Evolutionary conservation across 345 rosid genomes (phyloP), one percentile per base, ranked within the genome.

Genomic region (Aurinia saxatilis): DNA sequence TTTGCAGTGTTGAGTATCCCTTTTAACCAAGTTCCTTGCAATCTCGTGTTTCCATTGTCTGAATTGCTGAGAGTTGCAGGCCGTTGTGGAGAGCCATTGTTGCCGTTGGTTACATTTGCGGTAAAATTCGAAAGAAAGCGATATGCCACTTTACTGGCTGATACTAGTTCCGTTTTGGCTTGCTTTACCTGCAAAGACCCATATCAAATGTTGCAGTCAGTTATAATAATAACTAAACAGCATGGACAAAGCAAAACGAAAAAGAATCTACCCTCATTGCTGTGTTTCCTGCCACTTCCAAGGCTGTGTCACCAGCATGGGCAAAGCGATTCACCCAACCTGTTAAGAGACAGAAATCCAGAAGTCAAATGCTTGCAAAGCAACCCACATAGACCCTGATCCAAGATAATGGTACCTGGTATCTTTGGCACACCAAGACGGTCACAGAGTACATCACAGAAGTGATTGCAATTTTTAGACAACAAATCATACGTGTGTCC

Each of bases 301-400:
- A 61, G 27, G 98, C 96, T 56, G 95, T 74, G 65, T 90, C 93
- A 6, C 97, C 99, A 61, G 96, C 96, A 71, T 86, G 71, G 10
- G 99, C 98, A 86, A 90, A 95, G 14, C 96, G 93, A 80, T 95
- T 90, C 33, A 90, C 92, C 99, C 99, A 95, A 74, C 91, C 99
- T 95, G 80, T 72, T 11, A 48, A 52, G 21, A 42, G 38, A 30
- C 45, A 52, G 21, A 58, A 59, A 16, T 31, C 27, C 40, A 50
- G 1, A 29, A 11, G 40, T 29, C 50, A 62, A 35, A 18, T 47
- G 13, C 8, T 40, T 31, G 6, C 36, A 48, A 1, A 48, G 8
- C 7, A 45, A 52, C 17, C 35, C 47, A 50, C 8, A 46, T 8
- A 56, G 15, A 14, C 13, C 1, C 5, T 37, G 19, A 29, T 37